These are phyloP conservation scores for Wickerhamiella allomyrinae DNA, from an alignment of 805 yeast genomes.

Conservation along the genomic window DNA sequence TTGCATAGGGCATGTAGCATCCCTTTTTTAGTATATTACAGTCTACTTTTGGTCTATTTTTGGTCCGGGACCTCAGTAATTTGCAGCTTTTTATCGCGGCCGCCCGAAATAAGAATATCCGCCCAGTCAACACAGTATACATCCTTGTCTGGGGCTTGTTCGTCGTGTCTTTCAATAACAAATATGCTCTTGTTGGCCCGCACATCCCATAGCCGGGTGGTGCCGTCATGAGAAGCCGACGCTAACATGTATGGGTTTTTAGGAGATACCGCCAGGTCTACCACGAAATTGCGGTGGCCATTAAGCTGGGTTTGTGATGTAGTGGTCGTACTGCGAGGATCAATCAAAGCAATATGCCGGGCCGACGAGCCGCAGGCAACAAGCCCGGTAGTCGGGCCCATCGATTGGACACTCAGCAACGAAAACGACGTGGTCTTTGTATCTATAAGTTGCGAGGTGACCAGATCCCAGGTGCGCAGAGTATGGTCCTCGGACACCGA, in stretches of 20 bases:
- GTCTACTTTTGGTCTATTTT: neutral
- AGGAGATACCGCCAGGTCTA: constrained; percentile 59
- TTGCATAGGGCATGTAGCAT: neutral
- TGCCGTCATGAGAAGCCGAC: constrained; percentile 93
- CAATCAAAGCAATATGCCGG: constrained; percentile 89
- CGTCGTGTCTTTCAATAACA: constrained; percentile 56
- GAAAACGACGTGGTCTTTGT: constrained; percentile 80
- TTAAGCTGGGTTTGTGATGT: constrained; percentile 54
- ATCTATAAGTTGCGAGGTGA: constrained; percentile 72
- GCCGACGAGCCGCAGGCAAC: constrained; percentile 93
- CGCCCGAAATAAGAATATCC: constrained; percentile 82
- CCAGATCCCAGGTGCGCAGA: constrained; percentile 90
- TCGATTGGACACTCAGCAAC: constrained; percentile 55
- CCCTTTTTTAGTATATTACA: neutral
- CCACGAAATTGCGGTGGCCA: constrained; percentile 90
- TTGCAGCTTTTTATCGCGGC: constrained; percentile 85
- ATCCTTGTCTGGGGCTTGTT: constrained; percentile 32
- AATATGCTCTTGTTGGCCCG: constrained; percentile 73
- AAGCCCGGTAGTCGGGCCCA: constrained; percentile 47
- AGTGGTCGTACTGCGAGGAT: constrained; percentile 60
- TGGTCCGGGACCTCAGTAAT: constrained; percentile 38
- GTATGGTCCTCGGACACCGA: constrained; percentile 95
- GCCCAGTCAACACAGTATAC: constrained; percentile 81
- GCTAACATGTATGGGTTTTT: constrained; percentile 67
- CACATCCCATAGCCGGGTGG: constrained; percentile 89